Evolutionary conservation across 2,329 filamentous ascomycete species (phyloP).

Genomic region (Podosphaera fusca): DNA sequence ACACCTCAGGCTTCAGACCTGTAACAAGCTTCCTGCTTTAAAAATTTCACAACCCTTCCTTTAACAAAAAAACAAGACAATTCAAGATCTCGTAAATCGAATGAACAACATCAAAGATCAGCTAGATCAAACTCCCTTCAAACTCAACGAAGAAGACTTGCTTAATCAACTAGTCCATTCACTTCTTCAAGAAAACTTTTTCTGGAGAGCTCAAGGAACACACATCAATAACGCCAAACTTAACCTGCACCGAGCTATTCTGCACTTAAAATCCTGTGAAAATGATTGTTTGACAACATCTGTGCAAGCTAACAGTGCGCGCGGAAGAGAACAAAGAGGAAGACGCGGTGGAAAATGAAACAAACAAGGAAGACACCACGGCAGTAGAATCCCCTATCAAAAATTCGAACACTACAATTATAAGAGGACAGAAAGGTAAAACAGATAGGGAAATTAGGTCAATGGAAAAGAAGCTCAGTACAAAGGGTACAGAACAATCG

Average conservation of each 20-base stretch:
- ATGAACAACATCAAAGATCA: not conserved
- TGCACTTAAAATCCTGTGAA: not conserved
- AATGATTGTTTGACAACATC: not conserved
- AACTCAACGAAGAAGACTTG: not conserved
- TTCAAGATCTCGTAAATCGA: not conserved
- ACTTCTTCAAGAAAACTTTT: not conserved
- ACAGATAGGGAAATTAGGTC: not conserved
- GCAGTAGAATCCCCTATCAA: not conserved
- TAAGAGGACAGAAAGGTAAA: not conserved
- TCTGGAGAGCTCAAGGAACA: not conserved
- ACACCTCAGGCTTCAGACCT: too few species aligned
- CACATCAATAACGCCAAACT: not conserved
- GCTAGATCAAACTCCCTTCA: not conserved
- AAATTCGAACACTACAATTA: not conserved
- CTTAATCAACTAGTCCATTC: not conserved
- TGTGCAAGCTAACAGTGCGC: not conserved
- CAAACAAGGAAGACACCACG: not conserved
- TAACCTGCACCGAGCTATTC: not conserved
- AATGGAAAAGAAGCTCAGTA: not conserved
- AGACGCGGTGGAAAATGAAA: not conserved
- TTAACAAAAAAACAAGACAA: not conserved
- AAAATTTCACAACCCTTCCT: not conserved
- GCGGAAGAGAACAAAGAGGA: not conserved
- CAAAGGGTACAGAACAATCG: not conserved
- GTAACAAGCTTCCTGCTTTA: not conserved